Evolutionary conservation across 2,329 filamentous ascomycete genomes (phyloP).

Genomic region (Metarhizium sp.): DNA sequence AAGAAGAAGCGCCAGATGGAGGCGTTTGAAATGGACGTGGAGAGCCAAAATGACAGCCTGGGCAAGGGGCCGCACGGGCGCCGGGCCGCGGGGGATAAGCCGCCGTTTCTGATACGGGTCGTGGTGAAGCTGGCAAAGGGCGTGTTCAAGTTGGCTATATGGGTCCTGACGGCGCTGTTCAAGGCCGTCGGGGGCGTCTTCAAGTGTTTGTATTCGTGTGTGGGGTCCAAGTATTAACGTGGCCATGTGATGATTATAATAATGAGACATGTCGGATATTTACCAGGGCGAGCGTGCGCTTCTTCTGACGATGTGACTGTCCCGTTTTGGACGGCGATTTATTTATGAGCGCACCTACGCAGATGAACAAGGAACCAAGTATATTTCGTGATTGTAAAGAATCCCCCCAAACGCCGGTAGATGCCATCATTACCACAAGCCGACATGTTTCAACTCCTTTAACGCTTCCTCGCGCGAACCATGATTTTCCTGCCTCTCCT

Average conservation of each 20-base stretch:
- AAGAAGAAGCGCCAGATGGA: constrained; percentile 36
- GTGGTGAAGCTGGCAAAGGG: constrained; percentile 42
- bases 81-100: constrained; percentile 33
- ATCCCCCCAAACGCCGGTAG: constrained; percentile 2
- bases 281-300: background rate
- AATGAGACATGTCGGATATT: constrained; percentile 2
- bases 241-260: background rate
- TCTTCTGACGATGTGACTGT: background rate
- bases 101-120: constrained; percentile 39
- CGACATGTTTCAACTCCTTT: constrained; percentile 9
- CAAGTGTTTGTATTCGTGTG: constrained; percentile 39
- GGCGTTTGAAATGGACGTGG: constrained; percentile 51
- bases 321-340: background rate
- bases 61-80: constrained; percentile 26
- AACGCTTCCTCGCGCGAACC: constrained; percentile 53
- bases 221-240: constrained; percentile 32
- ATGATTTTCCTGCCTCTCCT: constrained; percentile 54
- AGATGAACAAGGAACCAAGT: constrained; percentile 7
- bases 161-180: constrained; percentile 46
- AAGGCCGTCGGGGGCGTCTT: constrained; percentile 43
- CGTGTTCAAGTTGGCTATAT: constrained; percentile 48
- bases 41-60: constrained; percentile 46
- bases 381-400: background rate
- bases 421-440: background rate
- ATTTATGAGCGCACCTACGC: background rate